Percentiles rank a stretch among this genome's conserved stretches.
These are phyloP conservation scores for Solanum neorickii DNA, from an alignment of 257 asterid species.

Conservation along the genomic window DNA sequence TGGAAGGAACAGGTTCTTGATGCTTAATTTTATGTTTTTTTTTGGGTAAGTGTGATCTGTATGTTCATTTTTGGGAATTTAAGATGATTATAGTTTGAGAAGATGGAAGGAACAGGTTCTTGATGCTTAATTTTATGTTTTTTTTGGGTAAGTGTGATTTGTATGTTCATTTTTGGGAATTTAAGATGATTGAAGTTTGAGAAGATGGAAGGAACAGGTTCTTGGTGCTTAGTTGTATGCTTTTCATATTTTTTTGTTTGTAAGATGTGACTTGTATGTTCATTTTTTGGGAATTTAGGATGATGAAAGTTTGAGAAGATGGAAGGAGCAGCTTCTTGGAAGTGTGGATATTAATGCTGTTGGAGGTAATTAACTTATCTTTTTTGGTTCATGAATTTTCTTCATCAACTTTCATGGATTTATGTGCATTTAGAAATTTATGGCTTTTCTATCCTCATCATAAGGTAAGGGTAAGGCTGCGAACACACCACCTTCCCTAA, in stretches of 20 bases:
- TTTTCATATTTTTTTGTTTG: neutral
- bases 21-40: neutral
- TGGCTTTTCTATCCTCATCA: neutral
- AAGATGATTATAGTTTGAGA: constrained; percentile 91
- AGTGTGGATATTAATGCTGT: constrained; percentile 74
- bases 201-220: constrained; percentile 94
- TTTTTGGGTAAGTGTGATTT: neutral
- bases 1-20: constrained; percentile 90
- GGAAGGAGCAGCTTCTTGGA: constrained; percentile 98
- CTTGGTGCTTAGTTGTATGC: constrained; percentile 22
- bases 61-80: neutral
- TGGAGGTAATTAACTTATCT: constrained; percentile 41
- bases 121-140: neutral
- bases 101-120: constrained; percentile 95
- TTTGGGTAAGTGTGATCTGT: neutral
- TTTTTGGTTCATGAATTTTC: neutral
- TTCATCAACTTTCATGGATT: neutral
- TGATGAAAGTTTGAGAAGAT: constrained; percentile 91
- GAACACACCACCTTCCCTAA: neutral
- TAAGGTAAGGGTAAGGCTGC: neutral
- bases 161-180: constrained; percentile 2
- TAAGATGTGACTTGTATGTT: neutral
- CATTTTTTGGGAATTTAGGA: constrained; percentile 31
- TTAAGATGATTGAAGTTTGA: constrained; percentile 86
- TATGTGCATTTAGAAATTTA: neutral